These are phyloP conservation scores for Penicillium griseofulvum DNA, from an alignment of 2,329 filamentous ascomycete genomes.

Conservation along the genomic window DNA sequence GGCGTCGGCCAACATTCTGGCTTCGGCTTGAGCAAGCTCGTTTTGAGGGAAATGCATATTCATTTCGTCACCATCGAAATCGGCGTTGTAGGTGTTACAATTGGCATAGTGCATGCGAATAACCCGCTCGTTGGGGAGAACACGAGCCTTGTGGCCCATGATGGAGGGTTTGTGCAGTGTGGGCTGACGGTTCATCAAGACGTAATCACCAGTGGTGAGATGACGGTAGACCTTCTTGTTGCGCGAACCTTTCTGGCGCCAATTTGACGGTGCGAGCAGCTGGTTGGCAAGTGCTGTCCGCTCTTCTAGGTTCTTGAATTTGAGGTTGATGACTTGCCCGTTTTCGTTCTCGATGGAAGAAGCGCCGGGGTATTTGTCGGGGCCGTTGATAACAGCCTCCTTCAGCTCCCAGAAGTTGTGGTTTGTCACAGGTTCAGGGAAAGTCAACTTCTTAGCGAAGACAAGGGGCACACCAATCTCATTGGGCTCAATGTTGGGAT, in stretches of 20 bases:
- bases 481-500: constrained; percentile 98
- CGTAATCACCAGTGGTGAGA: constrained; percentile 92
- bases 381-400: constrained; percentile 91
- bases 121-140: constrained; percentile 90
- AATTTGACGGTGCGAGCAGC: constrained; percentile 78
- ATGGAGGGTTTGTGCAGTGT: constrained; percentile 98
- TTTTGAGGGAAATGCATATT: constrained; percentile 99
- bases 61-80: constrained; percentile 99
- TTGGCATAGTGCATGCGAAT: constrained; percentile 99
- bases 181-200: constrained; percentile 97
- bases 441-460: constrained; percentile 93
- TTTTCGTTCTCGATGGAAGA: constrained; percentile 94
- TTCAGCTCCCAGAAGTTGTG: constrained; percentile 97
- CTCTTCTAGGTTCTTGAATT: constrained; percentile 84
- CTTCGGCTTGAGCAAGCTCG: constrained; percentile 88
- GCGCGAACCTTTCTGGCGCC: constrained; percentile 68
- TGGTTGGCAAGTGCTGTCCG: constrained; percentile 88
- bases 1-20: constrained; percentile 88
- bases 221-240: constrained; percentile 98
- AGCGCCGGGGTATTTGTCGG: constrained; percentile 90
- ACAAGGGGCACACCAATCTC: constrained; percentile 98
- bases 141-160: constrained; percentile 93
- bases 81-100: constrained; percentile 98
- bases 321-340: constrained; percentile 83
- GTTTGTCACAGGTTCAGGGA: constrained; percentile 93